Conservation (phyloP, 345 rosid species). For the Arabidopsis arenosa region DNA sequence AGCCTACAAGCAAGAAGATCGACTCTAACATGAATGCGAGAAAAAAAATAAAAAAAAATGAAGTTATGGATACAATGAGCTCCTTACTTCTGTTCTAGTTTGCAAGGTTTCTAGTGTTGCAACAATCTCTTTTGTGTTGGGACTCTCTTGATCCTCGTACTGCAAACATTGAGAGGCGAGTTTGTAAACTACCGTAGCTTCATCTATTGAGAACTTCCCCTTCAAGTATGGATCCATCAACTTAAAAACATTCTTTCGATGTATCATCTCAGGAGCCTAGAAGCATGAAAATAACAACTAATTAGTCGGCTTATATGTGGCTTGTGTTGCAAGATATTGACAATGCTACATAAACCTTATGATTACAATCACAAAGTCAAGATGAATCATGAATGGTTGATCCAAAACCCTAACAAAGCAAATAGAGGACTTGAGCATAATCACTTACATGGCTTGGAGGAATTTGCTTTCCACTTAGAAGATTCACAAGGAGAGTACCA, state of each 20-base stretch:
- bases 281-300: conserved; percentile 16
- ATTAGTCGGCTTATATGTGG: neutral
- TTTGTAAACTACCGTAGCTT: conserved; percentile 77
- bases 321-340: conserved; percentile 21
- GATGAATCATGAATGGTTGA: neutral
- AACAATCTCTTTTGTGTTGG: conserved; percentile 70
- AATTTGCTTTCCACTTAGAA: conserved; percentile 79
- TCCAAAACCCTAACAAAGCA: conserved; percentile 1
- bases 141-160: conserved; percentile 73
- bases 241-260: conserved; percentile 64
- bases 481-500: conserved; percentile 77
- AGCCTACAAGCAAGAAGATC: conserved; percentile 54
- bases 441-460: conserved; percentile 83
- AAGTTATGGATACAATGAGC: neutral
- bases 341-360: conserved; percentile 8
- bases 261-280: conserved; percentile 91
- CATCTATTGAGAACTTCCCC: conserved; percentile 79
- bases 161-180: conserved; percentile 88
- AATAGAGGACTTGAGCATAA: conserved; percentile 15
- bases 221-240: conserved; percentile 88
- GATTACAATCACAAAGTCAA: conserved; percentile 7
- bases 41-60: neutral
- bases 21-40: neutral
- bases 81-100: conserved; percentile 65
- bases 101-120: conserved; percentile 73